Evolutionary conservation across 2,329 filamentous ascomycete species (phyloP).

Genomic region (Cladobotryum mycophilum): DNA sequence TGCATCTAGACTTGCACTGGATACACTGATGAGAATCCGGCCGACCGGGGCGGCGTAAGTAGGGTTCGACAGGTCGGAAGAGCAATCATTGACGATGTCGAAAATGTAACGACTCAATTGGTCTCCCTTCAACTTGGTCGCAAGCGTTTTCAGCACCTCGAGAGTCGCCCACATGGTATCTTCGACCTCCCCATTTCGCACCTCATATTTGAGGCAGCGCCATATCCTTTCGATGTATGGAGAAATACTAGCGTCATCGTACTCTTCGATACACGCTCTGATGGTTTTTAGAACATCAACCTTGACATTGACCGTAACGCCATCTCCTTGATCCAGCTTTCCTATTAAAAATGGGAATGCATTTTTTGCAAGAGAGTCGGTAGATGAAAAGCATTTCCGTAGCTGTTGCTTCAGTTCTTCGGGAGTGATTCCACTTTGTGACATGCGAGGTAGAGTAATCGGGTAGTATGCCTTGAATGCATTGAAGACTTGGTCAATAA

Average conservation of each 20-base stretch:
- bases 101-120: conserved; percentile 41
- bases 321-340: conserved; percentile 54
- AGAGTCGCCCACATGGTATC: conserved; percentile 52
- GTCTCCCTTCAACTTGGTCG: conserved; percentile 38
- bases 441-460: conserved; percentile 47
- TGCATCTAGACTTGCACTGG: conserved; percentile 41
- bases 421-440: conserved; percentile 47
- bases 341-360: conserved; percentile 49
- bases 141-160: conserved; percentile 45
- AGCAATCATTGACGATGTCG: conserved; percentile 46
- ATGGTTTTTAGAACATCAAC: conserved; percentile 52
- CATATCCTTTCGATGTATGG: conserved; percentile 48
- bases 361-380: conserved; percentile 37
- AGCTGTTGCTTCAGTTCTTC: conserved; percentile 50
- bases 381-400: conserved; percentile 48
- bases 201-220: conserved; percentile 57
- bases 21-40: conserved; percentile 44
- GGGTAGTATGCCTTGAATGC: conserved; percentile 56
- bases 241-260: conserved; percentile 39
- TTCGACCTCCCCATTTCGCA: conserved; percentile 53
- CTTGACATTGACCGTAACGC: conserved; percentile 53
- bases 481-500: conserved; percentile 46
- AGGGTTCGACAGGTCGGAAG: conserved; percentile 46
- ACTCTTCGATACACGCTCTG: conserved; percentile 45
- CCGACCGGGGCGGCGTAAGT: conserved; percentile 48